phyloP scores from a whole-genome alignment of 768 basidiomycete species.

The Phanerochaete sordida region DNA sequence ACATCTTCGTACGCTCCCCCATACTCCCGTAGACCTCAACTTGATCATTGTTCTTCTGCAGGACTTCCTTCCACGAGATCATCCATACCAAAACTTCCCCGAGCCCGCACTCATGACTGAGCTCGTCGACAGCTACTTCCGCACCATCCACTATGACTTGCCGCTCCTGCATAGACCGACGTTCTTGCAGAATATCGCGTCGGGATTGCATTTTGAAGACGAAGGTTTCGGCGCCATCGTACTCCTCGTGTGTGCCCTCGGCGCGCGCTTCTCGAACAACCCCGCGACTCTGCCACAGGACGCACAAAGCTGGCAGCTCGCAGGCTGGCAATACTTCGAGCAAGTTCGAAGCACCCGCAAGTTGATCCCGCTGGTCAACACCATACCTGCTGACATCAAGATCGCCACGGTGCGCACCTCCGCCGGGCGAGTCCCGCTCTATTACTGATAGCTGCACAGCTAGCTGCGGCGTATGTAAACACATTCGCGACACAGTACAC shows the following conservation, averaged over 20 bases:
- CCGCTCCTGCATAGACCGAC: slow-evolving; percentile 42
- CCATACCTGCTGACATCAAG: slow-evolving; percentile 38
- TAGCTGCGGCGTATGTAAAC: slow-evolving; percentile 18
- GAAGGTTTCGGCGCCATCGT: slow-evolving; percentile 46
- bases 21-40: slow-evolving; percentile 14
- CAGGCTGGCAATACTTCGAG: slow-evolving; percentile 43
- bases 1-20: slow-evolving; percentile 28
- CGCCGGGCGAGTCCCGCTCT: neutral
- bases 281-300: slow-evolving; percentile 30
- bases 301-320: slow-evolving; percentile 19
- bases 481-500: slow-evolving; percentile 23
- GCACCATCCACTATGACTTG: slow-evolving; percentile 27
- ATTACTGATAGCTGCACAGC: slow-evolving; percentile 13
- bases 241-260: slow-evolving; percentile 54
- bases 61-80: slow-evolving; percentile 11
- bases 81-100: slow-evolving; percentile 11
- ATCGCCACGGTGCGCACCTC: slow-evolving; percentile 19
- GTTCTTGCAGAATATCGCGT: slow-evolving; percentile 35
- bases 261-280: slow-evolving; percentile 41
- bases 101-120: slow-evolving; percentile 5
- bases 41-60: neutral
- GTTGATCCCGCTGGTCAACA: slow-evolving; percentile 26
- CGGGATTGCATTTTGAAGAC: slow-evolving; percentile 35
- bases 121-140: slow-evolving; percentile 45
- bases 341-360: slow-evolving; percentile 34